Evolutionary conservation across 371 early-diverging fungal species (phyloP).

Genomic region (Mortierella polycephala): DNA sequence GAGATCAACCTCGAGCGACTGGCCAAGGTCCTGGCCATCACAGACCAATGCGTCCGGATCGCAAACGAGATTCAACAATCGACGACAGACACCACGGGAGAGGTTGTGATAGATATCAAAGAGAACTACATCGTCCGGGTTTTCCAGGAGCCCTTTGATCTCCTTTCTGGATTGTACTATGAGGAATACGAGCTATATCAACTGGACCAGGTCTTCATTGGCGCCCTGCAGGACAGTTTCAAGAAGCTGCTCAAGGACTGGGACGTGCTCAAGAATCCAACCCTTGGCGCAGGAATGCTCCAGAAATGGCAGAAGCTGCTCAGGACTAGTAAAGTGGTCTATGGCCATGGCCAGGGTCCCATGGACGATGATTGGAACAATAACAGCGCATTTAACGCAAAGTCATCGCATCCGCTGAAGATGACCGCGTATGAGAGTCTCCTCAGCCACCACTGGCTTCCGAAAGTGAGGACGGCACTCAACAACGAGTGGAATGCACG

Average conservation of each 20-base stretch:
- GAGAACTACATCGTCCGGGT: conserved; percentile 59
- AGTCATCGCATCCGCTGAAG: conserved; percentile 13
- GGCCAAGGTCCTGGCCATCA: conserved; percentile 60
- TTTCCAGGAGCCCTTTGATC: conserved; percentile 66
- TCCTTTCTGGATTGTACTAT: conserved; percentile 60
- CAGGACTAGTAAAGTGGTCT: conserved; percentile 29
- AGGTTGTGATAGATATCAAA: conserved; percentile 57
- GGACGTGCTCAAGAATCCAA: conserved; percentile 76
- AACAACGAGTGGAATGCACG: conserved; percentile 82
- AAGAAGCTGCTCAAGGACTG: conserved; percentile 66
- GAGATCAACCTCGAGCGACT: conserved; percentile 52
- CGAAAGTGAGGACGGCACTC: conserved; percentile 79
- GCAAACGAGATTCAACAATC: conserved; percentile 56
- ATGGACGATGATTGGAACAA: conserved; percentile 13
- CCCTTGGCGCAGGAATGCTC: conserved; percentile 63
- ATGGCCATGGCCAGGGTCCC: conserved; percentile 12
- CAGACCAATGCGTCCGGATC: conserved; percentile 59
- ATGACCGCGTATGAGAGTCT: conserved; percentile 87
- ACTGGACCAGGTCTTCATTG: conserved; percentile 77
- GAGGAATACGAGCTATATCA: conserved; percentile 64
- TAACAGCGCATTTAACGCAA: conserved; percentile 19
- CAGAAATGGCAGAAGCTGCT: conserved; percentile 65
- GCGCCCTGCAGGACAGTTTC: conserved; percentile 61
- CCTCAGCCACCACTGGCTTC: conserved; percentile 82
- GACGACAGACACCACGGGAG: conserved; percentile 36